Evolutionary conservation across 441 rosid genomes (phyloP), one percentile per base, ranked within the genome.

Genomic region (Flueggea neowawraea): DNA sequence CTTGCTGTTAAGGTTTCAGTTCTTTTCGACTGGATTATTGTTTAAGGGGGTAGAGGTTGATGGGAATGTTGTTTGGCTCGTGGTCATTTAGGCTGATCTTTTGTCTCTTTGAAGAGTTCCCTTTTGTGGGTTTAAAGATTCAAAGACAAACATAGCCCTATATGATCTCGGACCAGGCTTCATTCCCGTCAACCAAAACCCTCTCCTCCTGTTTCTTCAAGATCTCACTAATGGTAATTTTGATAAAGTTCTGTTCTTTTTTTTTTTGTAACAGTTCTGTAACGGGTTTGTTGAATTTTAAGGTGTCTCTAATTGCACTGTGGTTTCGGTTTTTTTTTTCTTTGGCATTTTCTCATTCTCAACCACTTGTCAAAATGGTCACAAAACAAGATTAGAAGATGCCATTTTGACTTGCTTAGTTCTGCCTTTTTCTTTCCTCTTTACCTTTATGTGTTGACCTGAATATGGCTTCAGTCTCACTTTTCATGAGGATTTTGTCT

Each of bases 51-150:
- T 65, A 54, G 1, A 57, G 75, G 79, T 75, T 78, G 81, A 72
- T 81, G 74, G 83, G 85, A 78, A 76, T 81, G 83, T 78, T 81
- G 81, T 78, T 72, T 81, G 85, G 85, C 83, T 71, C 85, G 83
- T 78, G 75, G 75, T 54, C 70, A 71, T 69, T 5, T 63, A 67
- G 73, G 76, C 67, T 56, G 66, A 60, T 69, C 28, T 41, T 62
- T 58, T 60, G 41, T 61, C 8, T 61, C 60, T 63, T 6, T 57
- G 62, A 55, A 61, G 32, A 6, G 63, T 39, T 32, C 52, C 43
- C 10, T 49, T 41, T 4, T 41, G 49, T 2, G 31, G 12, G 11
- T 28, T 3, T 13, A 41, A 4, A 57, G 43, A 11, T 31, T 47
- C 55, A 61, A 33, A 61, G 55, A 13, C 44, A 55, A 8, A 36